Evolutionary conservation across 75 land plant genomes (phyloP).

Genomic region (Pseudotsuga menziesii): DNA sequence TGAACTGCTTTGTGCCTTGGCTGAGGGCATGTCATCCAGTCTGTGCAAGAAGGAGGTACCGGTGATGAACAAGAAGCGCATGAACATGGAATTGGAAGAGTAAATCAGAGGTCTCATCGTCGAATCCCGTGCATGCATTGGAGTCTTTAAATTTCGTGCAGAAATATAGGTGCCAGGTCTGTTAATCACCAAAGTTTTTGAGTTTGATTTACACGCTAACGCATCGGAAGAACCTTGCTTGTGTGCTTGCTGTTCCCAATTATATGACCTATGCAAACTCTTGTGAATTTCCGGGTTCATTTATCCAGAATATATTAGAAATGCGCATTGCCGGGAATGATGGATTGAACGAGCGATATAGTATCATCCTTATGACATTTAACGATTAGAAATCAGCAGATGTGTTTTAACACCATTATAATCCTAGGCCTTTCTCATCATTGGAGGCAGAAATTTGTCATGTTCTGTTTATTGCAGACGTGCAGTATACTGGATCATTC

Average conservation of each 20-base stretch:
- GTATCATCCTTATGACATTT: slow-evolving; percentile 72
- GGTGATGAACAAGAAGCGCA: slow-evolving; percentile 23
- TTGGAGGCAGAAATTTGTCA: slow-evolving; percentile 82
- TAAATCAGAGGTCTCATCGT: slow-evolving; percentile 21
- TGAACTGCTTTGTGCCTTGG: slow-evolving; percentile 12
- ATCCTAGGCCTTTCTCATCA: slow-evolving; percentile 73
- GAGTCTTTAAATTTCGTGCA: no score
- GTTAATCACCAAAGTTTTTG: no score
- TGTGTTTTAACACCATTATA: slow-evolving; percentile 70
- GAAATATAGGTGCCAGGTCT: no score
- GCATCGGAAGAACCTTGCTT: no score
- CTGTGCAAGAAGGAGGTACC: slow-evolving; percentile 38
- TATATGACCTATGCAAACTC: slow-evolving; percentile 74
- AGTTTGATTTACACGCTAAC: no score
- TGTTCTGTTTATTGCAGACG: slow-evolving; percentile 66
- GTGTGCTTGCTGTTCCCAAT: no score
- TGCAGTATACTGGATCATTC: slow-evolving; percentile 71
- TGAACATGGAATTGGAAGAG: slow-evolving; percentile 36
- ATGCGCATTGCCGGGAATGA: slow-evolving; percentile 93
- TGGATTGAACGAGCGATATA: slow-evolving; percentile 73
- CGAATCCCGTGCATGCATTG: slow-evolving; percentile 22
- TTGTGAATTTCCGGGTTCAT: slow-evolving; percentile 83
- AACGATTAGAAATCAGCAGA: slow-evolving; percentile 67
- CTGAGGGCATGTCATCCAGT: slow-evolving; percentile 13
- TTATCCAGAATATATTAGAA: slow-evolving; percentile 67